Evolutionary conservation across 495 filamentous ascomycete species (phyloP).

Genomic region (Podospora fimiseda): DNA sequence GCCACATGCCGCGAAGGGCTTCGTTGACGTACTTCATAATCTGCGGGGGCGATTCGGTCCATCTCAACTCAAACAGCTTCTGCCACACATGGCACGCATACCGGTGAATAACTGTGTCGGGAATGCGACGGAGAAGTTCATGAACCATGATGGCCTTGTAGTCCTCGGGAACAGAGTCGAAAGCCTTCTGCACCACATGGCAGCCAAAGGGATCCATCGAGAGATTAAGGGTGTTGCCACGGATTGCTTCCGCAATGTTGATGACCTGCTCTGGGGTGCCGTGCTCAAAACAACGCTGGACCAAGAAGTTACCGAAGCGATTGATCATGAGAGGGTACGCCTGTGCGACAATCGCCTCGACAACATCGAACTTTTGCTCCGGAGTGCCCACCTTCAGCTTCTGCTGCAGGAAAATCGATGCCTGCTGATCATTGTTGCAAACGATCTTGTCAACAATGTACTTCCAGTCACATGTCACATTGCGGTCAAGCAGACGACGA

Average conservation of each 20-base stretch:
- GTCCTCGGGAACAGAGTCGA: constrained; percentile 93
- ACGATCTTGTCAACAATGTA: constrained; percentile 99
- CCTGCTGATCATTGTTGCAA: constrained; percentile 97
- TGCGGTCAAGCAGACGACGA: constrained; percentile 88
- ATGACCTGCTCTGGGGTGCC: constrained; percentile 92
- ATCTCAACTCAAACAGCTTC: constrained; percentile 97
- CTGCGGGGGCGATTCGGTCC: constrained; percentile 89
- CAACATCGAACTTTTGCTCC: constrained; percentile 95
- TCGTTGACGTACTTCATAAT: constrained; percentile 99
- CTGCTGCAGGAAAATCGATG: constrained; percentile 96
- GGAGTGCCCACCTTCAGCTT: constrained; percentile 95
- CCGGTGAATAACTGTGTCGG: constrained; percentile 95
- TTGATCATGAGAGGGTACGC: constrained; percentile 97
- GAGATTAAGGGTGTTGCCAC: constrained; percentile 86
- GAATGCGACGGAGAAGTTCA: constrained; percentile 89
- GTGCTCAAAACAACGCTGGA: constrained; percentile 98
- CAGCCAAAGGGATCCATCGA: constrained; percentile 99
- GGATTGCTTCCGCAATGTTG: constrained; percentile 89
- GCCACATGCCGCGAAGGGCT: constrained; percentile 93
- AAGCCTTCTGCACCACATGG: constrained; percentile 97
- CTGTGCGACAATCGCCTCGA: constrained; percentile 91
- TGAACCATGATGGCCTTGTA: constrained; percentile 98
- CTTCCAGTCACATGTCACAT: constrained; percentile 97
- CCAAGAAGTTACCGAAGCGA: constrained; percentile 95
- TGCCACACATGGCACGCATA: constrained; percentile 99